phyloP scores from a whole-genome alignment of 2,329 filamentous ascomycete species.

The Aaosphaeria pasadenensis region DNA sequence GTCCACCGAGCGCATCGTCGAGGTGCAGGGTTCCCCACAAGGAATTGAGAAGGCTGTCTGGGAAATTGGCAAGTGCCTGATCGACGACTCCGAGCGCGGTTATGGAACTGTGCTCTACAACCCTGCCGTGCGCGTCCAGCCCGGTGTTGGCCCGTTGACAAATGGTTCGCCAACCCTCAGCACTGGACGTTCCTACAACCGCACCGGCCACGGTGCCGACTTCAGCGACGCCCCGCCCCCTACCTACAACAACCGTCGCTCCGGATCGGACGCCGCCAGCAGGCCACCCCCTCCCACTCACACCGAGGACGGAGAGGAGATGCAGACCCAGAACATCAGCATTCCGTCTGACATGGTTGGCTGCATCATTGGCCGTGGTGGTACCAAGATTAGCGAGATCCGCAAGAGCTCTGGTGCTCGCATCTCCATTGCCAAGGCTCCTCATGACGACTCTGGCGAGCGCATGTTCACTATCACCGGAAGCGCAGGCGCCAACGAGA shows the following conservation, averaged over 20 bases:
- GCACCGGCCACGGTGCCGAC: constrained; percentile 94
- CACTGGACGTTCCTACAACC: constrained; percentile 69
- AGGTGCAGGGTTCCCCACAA: constrained; percentile 91
- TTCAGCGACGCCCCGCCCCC: constrained; percentile 81
- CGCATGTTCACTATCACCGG: constrained; percentile 99
- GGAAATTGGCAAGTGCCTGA: constrained; percentile 98
- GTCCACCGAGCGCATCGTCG: constrained; percentile 96
- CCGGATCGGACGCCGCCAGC: constrained; percentile 74
- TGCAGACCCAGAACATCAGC: constrained; percentile 99
- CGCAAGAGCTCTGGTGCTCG: constrained; percentile 93
- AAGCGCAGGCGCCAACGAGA: constrained; percentile 89
- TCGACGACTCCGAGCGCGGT: constrained; percentile 96
- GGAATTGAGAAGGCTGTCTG: constrained; percentile 94
- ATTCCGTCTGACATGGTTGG: constrained; percentile 99
- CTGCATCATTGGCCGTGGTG: constrained; percentile 94
- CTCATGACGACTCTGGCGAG: constrained; percentile 96
- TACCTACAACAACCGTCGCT: constrained; percentile 64
- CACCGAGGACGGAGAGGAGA: constrained; percentile 94
- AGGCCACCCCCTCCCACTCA: constrained; percentile 78
- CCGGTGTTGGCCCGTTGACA: constrained; percentile 52
- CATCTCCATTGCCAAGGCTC: constrained; percentile 96
- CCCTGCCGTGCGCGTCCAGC: constrained; percentile 83
- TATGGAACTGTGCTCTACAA: constrained; percentile 98
- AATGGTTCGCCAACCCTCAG: constrained; percentile 51
- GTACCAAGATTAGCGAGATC: constrained; percentile 98